phyloP scores from a whole-genome alignment of 148 eudicot species.

The Camellia granthamiana region DNA sequence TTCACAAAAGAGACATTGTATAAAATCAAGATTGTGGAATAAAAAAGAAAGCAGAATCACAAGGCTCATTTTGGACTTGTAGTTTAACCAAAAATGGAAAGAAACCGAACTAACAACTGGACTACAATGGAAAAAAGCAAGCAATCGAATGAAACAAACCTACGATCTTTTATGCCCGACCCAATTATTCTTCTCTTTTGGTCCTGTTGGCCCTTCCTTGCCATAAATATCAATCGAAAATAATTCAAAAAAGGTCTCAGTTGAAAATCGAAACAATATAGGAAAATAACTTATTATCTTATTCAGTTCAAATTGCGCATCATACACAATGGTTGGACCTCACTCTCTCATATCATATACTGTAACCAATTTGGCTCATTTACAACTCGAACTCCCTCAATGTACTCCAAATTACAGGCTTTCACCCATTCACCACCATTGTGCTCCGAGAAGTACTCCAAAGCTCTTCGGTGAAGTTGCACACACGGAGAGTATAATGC shows the following conservation, averaged over 20 bases:
- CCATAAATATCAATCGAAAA: conserved; percentile 87
- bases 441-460: conserved; percentile 80
- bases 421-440: conserved; percentile 87
- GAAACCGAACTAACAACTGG: background rate
- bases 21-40: too few relatives aligned
- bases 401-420: conserved; percentile 61
- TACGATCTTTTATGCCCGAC: conserved; percentile 75
- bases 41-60: too few relatives aligned
- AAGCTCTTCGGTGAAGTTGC: conserved; percentile 86
- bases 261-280: conserved; percentile 55
- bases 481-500: conserved; percentile 78
- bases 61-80: background rate
- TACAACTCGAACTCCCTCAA: conserved; percentile 45
- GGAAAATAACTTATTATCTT: conserved; percentile 72
- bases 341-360: conserved; percentile 96
- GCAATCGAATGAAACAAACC: background rate
- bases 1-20: too few relatives aligned
- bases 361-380: conserved; percentile 80
- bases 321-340: conserved; percentile 79
- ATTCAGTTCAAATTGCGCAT: conserved; percentile 62
- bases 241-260: conserved; percentile 62
- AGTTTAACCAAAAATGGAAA: background rate
- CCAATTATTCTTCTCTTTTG: conserved; percentile 98
- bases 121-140: background rate
- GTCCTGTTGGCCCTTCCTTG: conserved; percentile 95